Evolutionary conservation across 2,329 filamentous ascomycete species (phyloP).

Genomic region (Hirsutella minnesotensis): DNA sequence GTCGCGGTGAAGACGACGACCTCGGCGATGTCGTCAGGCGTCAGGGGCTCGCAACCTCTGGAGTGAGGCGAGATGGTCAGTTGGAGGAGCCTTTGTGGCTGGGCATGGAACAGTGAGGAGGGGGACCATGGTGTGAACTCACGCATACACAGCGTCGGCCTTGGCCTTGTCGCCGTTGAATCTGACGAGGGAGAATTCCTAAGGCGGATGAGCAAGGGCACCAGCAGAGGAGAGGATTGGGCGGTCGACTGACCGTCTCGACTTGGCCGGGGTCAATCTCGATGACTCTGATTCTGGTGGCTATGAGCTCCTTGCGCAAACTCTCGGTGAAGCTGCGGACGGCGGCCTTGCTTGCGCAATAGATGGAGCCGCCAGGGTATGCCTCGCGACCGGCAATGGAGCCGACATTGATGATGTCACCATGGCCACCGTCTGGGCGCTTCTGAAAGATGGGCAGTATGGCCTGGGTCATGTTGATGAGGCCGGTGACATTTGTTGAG

Average conservation of each 20-base stretch:
- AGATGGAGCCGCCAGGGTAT: slow-evolving; percentile 78
- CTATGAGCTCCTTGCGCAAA: slow-evolving; percentile 71
- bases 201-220: slow-evolving; percentile 2
- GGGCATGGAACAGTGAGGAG: neutral
- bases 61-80: neutral
- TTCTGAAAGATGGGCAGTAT: slow-evolving; percentile 72
- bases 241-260: slow-evolving; percentile 51
- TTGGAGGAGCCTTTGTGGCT: neutral
- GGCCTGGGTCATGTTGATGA: slow-evolving; percentile 95
- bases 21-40: slow-evolving; percentile 84
- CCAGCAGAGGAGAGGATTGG: neutral
- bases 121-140: slow-evolving; percentile 20
- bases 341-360: slow-evolving; percentile 87
- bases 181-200: slow-evolving; percentile 80
- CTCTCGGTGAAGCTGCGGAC: slow-evolving; percentile 76
- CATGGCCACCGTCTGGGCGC: slow-evolving; percentile 61
- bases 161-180: slow-evolving; percentile 84
- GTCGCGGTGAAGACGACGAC: slow-evolving; percentile 77
- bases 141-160: slow-evolving; percentile 83
- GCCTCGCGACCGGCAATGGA: slow-evolving; percentile 79
- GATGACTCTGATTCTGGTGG: slow-evolving; percentile 70
- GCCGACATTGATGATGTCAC: slow-evolving; percentile 92
- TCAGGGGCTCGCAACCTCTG: slow-evolving; percentile 69
- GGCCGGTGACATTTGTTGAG: slow-evolving; percentile 81
- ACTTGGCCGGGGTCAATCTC: slow-evolving; percentile 88